Percentiles rank a stretch among this genome's conserved stretches.
phyloP scores from a whole-genome alignment of 1,284 basidiomycete species.

The Pseudozyma sp. region DNA sequence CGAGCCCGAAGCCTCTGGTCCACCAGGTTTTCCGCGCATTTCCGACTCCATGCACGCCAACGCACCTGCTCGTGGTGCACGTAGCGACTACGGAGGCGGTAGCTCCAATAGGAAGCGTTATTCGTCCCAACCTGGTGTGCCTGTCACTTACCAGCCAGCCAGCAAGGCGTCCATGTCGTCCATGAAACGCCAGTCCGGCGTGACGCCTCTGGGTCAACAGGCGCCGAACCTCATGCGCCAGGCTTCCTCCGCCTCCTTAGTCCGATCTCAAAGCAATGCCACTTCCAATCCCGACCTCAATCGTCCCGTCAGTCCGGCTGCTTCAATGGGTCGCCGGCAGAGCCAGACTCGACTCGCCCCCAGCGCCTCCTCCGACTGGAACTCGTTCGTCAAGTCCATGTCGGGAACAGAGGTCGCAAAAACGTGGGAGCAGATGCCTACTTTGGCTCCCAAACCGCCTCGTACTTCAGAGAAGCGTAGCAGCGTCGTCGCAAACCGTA shows the following conservation, averaged over 20 bases:
- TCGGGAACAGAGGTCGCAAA: constrained; percentile 55
- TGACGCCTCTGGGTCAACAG: constrained; percentile 55
- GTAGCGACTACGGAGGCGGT: constrained; percentile 52
- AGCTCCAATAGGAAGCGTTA: constrained; percentile 25
- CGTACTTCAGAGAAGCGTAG: constrained; percentile 31
- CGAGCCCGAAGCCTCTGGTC: constrained; percentile 40
- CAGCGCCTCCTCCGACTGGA: constrained; percentile 55
- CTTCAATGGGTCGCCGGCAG: constrained; percentile 29
- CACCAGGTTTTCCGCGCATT: constrained; percentile 27
- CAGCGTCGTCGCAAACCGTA: constrained; percentile 48
- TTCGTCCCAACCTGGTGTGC: constrained; percentile 21
- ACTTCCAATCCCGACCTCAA: constrained; percentile 13
- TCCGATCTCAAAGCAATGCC: constrained; percentile 8
- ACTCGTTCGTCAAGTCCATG: constrained; percentile 60
- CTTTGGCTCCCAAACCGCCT: constrained; percentile 28
- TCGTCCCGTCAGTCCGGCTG: constrained; percentile 45
- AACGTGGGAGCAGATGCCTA: constrained; percentile 52
- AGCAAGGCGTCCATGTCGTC: constrained; percentile 33
- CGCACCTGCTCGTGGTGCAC: constrained; percentile 26
- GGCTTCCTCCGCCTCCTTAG: constrained; percentile 20
- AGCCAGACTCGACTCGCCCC: constrained; percentile 16
- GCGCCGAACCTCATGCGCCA: constrained; percentile 42
- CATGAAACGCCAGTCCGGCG: constrained; percentile 27
- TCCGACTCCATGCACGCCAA: constrained; percentile 16
- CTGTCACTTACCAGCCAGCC: constrained; percentile 41